Percentiles rank a stretch among this genome's conserved stretches.
Conservation (phyloP, 73 alveolate genomes). For the Effrenium voratum region DNA sequence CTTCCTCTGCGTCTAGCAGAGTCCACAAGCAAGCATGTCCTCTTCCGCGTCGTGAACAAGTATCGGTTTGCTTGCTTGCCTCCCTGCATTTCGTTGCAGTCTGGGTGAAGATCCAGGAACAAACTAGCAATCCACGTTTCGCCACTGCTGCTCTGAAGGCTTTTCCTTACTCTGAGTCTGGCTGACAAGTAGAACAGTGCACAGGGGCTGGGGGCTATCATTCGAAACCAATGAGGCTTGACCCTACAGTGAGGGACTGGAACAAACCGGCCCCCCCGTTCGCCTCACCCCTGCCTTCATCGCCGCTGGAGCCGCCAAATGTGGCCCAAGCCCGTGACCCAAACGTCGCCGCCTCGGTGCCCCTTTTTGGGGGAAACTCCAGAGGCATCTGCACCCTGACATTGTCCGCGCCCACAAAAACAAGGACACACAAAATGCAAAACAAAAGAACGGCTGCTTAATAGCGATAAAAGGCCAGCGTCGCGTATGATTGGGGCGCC, state of each 20-base stretch:
- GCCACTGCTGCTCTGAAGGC: background rate
- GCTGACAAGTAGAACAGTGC: background rate
- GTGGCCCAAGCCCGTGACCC: slow-evolving; percentile 30
- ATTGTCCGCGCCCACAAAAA: background rate
- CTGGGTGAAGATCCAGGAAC: too few species aligned
- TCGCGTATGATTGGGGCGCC: too few species aligned
- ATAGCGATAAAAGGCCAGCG: too few species aligned
- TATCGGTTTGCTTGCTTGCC: too few species aligned
- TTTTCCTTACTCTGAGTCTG: background rate
- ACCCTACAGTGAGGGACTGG: background rate
- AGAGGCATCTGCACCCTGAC: background rate
- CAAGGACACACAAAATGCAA: background rate
- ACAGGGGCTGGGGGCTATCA: background rate
- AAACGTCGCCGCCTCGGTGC: background rate
- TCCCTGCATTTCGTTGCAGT: too few species aligned
- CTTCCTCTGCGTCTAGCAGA: too few species aligned
- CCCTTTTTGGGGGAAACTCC: background rate
- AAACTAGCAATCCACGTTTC: too few species aligned
- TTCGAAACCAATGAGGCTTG: background rate
- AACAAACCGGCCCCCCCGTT: background rate
- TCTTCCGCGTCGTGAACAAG: too few species aligned
- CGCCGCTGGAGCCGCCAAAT: background rate
- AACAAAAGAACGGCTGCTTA: too few species aligned
- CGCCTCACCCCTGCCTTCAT: background rate
- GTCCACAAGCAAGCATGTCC: too few species aligned